Evolutionary conservation across 2,329 filamentous ascomycete genomes (phyloP).

Genomic region (Nigrograna mackinnonii): DNA sequence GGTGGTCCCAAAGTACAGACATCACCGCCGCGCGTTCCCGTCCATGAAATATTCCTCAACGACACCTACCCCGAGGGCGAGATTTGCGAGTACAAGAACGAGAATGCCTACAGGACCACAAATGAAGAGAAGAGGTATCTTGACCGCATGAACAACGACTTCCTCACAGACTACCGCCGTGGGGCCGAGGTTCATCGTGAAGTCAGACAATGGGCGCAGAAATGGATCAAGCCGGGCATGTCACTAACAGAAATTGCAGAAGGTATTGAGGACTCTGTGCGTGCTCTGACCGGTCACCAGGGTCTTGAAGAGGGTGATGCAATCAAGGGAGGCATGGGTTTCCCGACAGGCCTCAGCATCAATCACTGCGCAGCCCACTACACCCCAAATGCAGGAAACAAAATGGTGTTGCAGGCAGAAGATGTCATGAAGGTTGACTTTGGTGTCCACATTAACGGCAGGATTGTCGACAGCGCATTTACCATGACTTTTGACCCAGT

Average conservation of each 20-base stretch:
- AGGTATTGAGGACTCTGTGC: constrained; percentile 83
- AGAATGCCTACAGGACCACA: constrained; percentile 79
- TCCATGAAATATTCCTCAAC: constrained; percentile 75
- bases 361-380: constrained; percentile 88
- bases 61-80: constrained; percentile 76
- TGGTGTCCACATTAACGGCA: constrained; percentile 70
- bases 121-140: constrained; percentile 83
- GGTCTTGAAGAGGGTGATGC: constrained; percentile 79
- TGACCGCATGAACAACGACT: constrained; percentile 79
- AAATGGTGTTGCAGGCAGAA: constrained; percentile 65
- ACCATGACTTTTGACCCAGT: constrained; percentile 70
- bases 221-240: constrained; percentile 80
- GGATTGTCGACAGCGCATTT: constrained; percentile 73
- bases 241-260: constrained; percentile 80
- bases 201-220: constrained; percentile 81
- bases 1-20: constrained; percentile 68
- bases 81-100: constrained; percentile 75
- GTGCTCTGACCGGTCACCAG: constrained; percentile 74
- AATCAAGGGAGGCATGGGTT: constrained; percentile 79
- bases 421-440: constrained; percentile 78
- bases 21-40: constrained; percentile 73
- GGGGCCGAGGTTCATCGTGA: constrained; percentile 89
- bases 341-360: constrained; percentile 81
- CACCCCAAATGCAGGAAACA: constrained; percentile 86
- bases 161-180: constrained; percentile 78